Evolutionary conservation across 1,284 basidiomycete species (phyloP), one percentile per base, ranked within the genome.

Genomic region (Xerocomus minutiporus): DNA sequence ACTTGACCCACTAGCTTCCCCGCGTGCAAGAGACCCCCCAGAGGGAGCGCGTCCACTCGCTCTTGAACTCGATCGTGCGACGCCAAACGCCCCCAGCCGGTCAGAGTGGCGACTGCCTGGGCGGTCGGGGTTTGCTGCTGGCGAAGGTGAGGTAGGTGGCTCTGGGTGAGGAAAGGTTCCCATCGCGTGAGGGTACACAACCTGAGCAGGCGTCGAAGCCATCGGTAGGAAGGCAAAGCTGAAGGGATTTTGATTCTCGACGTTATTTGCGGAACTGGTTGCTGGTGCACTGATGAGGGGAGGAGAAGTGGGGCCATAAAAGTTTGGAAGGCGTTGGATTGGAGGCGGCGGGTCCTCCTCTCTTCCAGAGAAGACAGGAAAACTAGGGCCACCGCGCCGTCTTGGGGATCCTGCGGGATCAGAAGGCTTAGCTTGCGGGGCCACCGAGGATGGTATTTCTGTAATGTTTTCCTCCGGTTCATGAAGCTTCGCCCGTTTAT

Each of bases 71-170:
- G 67, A 61, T 26, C 69, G 59, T 28, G 63, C 66, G 46, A 54
- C 46, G 8, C 66, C 63, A 50, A 68, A 71, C 39, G 64, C 32
- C 5, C 65, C 68, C 25, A 67, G 51, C n/a, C 58, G 57, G 35
- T 71, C 68, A 23, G 68, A 69, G 41, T 71, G 68, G 40, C 69
- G 69, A 52, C 65, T 67, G 40, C 61, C 66, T 15, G 69, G 67
- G n/a, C 68, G 68, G 40, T 71, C 69, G 8, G 52, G 56, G 48
- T 68, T 70, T 46, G 74, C 72, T 28, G 74, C 74, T 29, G 85
- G 86, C 2, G 84, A 81, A n/a, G 85, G 86, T 8, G 85, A 87
- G 47, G 80, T 80, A 2, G 85, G 83, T 12, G 79, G 76, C 60
- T 87, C 84, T 3, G 84, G 83, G 65, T 80, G 81, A 9, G 83